Evolutionary conservation across 1,284 basidiomycete species (phyloP).

Genomic region (Ceratobasidium sp.): DNA sequence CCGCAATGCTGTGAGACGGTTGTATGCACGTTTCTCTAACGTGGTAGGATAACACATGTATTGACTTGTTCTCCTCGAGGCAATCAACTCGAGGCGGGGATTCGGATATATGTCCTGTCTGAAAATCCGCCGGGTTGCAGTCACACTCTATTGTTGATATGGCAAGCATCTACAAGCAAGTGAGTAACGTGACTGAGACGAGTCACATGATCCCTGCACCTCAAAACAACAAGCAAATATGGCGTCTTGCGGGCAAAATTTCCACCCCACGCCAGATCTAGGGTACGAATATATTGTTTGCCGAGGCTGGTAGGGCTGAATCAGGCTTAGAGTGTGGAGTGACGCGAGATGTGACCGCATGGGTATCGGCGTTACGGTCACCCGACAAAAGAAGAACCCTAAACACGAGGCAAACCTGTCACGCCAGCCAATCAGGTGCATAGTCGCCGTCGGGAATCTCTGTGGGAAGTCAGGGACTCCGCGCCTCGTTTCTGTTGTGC

Average conservation of each 20-base stretch:
- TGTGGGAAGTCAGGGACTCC: slow-evolving; percentile 28
- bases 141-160: slow-evolving; percentile 19
- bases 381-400: slow-evolving; percentile 4
- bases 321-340: slow-evolving; percentile 28
- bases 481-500: slow-evolving; percentile 43
- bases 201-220: slow-evolving; percentile 25
- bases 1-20: slow-evolving; percentile 32
- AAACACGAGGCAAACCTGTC: slow-evolving; percentile 9
- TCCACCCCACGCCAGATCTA: slow-evolving; percentile 19
- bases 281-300: slow-evolving; percentile 16
- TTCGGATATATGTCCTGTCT: background rate
- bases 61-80: slow-evolving; percentile 35
- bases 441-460: slow-evolving; percentile 8
- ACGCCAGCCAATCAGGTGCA: slow-evolving; percentile 2
- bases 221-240: slow-evolving; percentile 9
- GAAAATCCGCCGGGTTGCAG: slow-evolving; percentile 18
- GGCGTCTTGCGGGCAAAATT: slow-evolving; percentile 1
- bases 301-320: background rate
- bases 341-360: slow-evolving; percentile 37
- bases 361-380: slow-evolving; percentile 25
- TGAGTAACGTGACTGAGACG: slow-evolving; percentile 3
- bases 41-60: slow-evolving; percentile 33
- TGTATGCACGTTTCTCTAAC: slow-evolving; percentile 42
- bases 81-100: slow-evolving; percentile 32
- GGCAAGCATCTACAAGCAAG: slow-evolving; percentile 21